These are phyloP conservation scores for Cladophialophora psammophila DNA, from an alignment of 2,329 filamentous ascomycete species.

Conservation along the genomic window DNA sequence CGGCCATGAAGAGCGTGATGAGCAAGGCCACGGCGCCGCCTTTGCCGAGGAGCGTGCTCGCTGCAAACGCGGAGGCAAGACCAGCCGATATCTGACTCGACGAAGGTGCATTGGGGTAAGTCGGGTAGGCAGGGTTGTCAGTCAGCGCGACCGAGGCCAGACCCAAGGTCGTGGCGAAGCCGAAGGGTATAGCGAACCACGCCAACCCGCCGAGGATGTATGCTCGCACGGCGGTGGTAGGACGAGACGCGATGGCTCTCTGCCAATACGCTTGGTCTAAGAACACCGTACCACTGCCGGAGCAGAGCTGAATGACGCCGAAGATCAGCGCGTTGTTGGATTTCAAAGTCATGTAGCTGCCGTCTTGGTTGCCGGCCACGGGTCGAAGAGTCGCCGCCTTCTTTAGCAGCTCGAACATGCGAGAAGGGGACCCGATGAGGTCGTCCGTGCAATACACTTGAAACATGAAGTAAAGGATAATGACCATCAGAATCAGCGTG, in stretches of 20 bases:
- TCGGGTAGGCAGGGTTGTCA: slow-evolving; percentile 53
- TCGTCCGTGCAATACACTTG: slow-evolving; percentile 71
- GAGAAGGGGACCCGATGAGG: slow-evolving; percentile 71
- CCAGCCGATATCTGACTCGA: slow-evolving; percentile 40
- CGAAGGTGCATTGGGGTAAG: slow-evolving; percentile 42
- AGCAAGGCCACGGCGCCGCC: slow-evolving; percentile 41
- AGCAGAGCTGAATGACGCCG: slow-evolving; percentile 53
- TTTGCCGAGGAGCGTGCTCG: slow-evolving; percentile 41
- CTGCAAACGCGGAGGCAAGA: slow-evolving; percentile 40
- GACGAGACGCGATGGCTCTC: slow-evolving; percentile 51
- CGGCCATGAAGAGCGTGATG: slow-evolving; percentile 50
- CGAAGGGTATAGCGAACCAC: slow-evolving; percentile 59
- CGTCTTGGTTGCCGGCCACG: slow-evolving; percentile 60
- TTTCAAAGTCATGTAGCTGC: slow-evolving; percentile 64
- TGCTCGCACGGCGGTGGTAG: slow-evolving; percentile 48
- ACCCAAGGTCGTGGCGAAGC: slow-evolving; percentile 56
- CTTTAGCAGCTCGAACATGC: slow-evolving; percentile 60
- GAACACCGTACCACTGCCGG: slow-evolving; percentile 46
- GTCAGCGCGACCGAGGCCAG: slow-evolving; percentile 55
- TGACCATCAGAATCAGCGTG: slow-evolving; percentile 73
- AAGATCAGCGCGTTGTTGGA: slow-evolving; percentile 55
- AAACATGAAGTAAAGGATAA: slow-evolving; percentile 73
- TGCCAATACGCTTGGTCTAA: slow-evolving; percentile 58
- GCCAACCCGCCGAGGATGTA: slow-evolving; percentile 54
- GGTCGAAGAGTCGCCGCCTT: slow-evolving; percentile 55